Percentiles rank a stretch among this genome's conserved stretches.
phyloP scores from a whole-genome alignment of 2,329 filamentous ascomycete species.

The Periconia sp. region DNA sequence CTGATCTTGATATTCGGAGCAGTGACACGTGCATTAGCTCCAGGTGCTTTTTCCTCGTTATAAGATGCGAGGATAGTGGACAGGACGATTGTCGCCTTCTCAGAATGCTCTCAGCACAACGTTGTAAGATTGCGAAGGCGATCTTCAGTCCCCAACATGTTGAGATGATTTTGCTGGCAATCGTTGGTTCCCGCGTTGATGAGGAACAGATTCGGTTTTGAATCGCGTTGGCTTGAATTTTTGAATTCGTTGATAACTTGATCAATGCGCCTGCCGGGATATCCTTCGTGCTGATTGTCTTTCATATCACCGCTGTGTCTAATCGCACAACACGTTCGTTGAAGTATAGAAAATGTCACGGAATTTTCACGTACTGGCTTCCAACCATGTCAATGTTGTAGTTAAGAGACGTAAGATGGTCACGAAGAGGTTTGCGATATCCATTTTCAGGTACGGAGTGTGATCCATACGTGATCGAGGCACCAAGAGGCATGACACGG shows the following conservation, averaged over 20 bases:
- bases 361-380: constrained; percentile 3
- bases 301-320: neutral
- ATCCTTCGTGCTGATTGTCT: constrained; percentile 3
- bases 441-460: neutral
- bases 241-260: neutral
- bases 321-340: neutral
- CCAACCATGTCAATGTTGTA: constrained; percentile 6
- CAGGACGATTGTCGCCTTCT: neutral
- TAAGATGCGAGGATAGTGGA: constrained; percentile 2
- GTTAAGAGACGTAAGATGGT: constrained; percentile 1
- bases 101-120: neutral
- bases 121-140: neutral
- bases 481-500: constrained; percentile 3
- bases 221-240: neutral
- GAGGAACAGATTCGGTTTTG: constrained; percentile 4
- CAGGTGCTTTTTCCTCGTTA: constrained; percentile 1
- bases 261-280: constrained; percentile 4
- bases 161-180: constrained; percentile 3
- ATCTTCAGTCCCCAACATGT: constrained; percentile 1
- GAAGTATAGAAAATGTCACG: neutral
- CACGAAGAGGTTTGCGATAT: constrained; percentile 4
- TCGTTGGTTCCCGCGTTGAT: constrained; percentile 5
- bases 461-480: neutral
- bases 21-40: constrained; percentile 2
- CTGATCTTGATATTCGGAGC: neutral